These are phyloP conservation scores for Pyricularia grisea DNA, from an alignment of 2,329 filamentous ascomycete genomes.

Conservation along the genomic window DNA sequence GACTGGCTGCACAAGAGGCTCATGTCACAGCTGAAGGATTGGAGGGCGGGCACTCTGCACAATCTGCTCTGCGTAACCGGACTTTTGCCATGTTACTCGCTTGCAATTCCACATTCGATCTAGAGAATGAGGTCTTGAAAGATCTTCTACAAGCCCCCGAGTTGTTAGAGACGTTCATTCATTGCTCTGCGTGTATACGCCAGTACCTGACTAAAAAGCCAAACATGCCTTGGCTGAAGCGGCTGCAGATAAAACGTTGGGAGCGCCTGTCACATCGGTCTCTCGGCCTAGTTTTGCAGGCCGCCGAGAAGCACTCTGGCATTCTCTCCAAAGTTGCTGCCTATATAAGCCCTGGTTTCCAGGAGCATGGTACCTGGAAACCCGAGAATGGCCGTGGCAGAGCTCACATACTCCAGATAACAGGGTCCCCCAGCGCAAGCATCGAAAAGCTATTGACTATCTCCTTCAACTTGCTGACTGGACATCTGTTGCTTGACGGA, in stretches of 20 bases:
- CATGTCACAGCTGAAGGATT: background rate
- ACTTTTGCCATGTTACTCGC: background rate
- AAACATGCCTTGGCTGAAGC: background rate
- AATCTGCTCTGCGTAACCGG: background rate
- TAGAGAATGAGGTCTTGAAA: background rate
- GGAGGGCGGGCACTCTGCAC: background rate
- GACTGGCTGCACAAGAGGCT: background rate
- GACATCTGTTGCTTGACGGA: background rate
- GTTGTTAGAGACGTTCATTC: background rate
- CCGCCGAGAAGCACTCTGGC: background rate
- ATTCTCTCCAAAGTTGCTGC: background rate
- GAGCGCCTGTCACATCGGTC: background rate
- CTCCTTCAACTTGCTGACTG: background rate
- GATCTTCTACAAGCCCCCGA: background rate
- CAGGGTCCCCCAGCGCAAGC: background rate
- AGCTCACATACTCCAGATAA: background rate
- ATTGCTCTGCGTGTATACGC: background rate
- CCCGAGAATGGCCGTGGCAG: background rate
- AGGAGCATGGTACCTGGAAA: background rate
- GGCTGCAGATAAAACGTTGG: background rate
- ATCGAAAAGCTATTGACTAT: background rate
- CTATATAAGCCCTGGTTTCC: background rate
- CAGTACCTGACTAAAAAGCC: background rate
- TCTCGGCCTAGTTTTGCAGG: background rate
- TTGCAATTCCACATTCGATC: background rate